Evolutionary conservation across 2,329 filamentous ascomycete species (phyloP).

Genomic region (Fusarium vanettenii): DNA sequence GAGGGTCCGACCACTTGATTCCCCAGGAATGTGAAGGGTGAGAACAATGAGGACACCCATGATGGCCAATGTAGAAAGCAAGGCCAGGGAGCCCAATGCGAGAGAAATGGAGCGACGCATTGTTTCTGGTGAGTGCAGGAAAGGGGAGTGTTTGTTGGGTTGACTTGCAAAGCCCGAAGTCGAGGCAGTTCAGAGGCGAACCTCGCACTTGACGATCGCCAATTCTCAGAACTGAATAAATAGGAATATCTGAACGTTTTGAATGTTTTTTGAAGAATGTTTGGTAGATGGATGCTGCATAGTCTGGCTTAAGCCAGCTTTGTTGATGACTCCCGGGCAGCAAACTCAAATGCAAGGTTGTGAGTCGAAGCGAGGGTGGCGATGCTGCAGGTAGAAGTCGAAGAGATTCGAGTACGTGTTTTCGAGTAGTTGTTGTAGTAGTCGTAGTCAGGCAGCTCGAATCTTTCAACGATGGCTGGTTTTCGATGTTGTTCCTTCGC

Average conservation of each 20-base stretch:
- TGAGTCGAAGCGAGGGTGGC: neutral
- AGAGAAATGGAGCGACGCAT: conserved; percentile 37
- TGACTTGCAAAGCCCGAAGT: conserved; percentile 18
- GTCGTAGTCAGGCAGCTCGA: neutral
- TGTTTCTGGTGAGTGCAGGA: conserved; percentile 10
- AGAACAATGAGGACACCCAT: conserved; percentile 37
- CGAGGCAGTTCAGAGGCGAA: conserved; percentile 24
- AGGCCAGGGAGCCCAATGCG: conserved; percentile 33
- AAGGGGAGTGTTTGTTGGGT: conserved; percentile 1
- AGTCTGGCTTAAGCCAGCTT: conserved; percentile 21
- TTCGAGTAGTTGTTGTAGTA: neutral
- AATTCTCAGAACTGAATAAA: conserved; percentile 3
- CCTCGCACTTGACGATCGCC: conserved; percentile 24
- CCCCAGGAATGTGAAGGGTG: conserved; percentile 28
- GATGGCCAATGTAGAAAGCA: conserved; percentile 36
- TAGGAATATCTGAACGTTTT: neutral
- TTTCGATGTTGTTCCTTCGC: conserved; percentile 6
- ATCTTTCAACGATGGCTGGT: conserved; percentile 1
- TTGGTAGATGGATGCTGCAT: conserved; percentile 18
- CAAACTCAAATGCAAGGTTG: conserved; percentile 5
- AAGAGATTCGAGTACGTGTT: neutral
- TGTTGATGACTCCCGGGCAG: conserved; percentile 9
- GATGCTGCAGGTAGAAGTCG: neutral
- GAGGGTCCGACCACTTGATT: conserved; percentile 38
- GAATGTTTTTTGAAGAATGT: neutral